Conservation (phyloP, 768 basidiomycete genomes). For the Boletus reticulatus region DNA sequence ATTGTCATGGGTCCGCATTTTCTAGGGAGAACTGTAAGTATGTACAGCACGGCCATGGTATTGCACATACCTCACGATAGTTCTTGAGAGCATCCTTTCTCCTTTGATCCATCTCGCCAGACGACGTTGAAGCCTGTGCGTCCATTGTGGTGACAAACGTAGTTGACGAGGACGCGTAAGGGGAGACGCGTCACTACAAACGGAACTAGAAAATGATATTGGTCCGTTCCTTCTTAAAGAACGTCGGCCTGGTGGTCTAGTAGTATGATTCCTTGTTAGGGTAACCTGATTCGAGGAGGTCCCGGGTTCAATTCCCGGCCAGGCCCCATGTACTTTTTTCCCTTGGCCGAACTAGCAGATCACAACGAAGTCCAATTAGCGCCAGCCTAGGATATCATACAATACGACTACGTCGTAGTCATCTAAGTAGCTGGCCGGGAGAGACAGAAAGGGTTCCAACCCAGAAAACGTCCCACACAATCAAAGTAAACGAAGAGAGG, state of each 20-base stretch:
- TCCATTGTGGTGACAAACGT: conserved; percentile 24
- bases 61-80: conserved; percentile 63
- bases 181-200: conserved; percentile 27
- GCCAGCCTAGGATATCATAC: conserved; percentile 10
- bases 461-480: not conserved
- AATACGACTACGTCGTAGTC: not conserved
- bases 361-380: conserved; percentile 4
- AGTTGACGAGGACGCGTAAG: conserved; percentile 7
- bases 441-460: not conserved
- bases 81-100: conserved; percentile 70
- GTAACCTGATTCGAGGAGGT: conserved; percentile 49
- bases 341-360: not conserved
- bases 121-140: conserved; percentile 45
- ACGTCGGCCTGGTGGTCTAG: conserved; percentile 48
- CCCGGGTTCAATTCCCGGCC: conserved; percentile 60
- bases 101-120: conserved; percentile 64
- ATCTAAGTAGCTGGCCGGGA: conserved; percentile 1
- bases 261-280: conserved; percentile 57
- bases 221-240: fast-evolving
- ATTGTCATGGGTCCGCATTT: conserved; percentile 89
- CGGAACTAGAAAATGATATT: not conserved
- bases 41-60: not conserved
- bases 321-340: conserved; percentile 35
- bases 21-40: conserved; percentile 48
- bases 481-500: not conserved